Conservation (phyloP, 1,284 basidiomycete species). For the Cerioporus squamosus region DNA sequence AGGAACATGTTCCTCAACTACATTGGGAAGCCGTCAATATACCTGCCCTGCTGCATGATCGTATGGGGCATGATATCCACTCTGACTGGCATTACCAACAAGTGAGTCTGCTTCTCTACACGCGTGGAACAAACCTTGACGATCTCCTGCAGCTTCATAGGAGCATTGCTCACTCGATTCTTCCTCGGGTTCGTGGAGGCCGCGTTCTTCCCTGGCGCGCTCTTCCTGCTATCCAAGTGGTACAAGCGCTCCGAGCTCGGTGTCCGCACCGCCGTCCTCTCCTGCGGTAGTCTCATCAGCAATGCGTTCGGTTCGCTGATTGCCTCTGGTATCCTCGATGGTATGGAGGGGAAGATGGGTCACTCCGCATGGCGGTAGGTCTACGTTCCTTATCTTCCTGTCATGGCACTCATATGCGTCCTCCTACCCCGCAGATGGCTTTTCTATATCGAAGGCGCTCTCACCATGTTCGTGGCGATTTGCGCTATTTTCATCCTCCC, state of each 20-base stretch:
- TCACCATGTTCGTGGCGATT: constrained; percentile 68
- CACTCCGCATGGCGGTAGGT: constrained; percentile 74
- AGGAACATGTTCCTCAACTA: constrained; percentile 79
- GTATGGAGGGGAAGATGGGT: constrained; percentile 74
- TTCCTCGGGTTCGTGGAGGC: constrained; percentile 75
- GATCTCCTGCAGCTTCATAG: constrained; percentile 53
- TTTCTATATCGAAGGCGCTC: constrained; percentile 75
- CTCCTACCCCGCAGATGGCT: constrained; percentile 58
- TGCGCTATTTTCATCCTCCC: constrained; percentile 72
- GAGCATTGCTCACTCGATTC: constrained; percentile 76
- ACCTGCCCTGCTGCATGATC: constrained; percentile 73
- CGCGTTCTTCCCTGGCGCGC: constrained; percentile 73
- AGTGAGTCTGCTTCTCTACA: constrained; percentile 39
- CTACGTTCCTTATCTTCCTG: background rate
- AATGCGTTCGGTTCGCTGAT: constrained; percentile 88
- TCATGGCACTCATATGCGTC: background rate
- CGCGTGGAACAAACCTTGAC: background rate
- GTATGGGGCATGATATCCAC: constrained; percentile 73
- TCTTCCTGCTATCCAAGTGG: constrained; percentile 76
- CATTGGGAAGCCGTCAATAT: constrained; percentile 74
- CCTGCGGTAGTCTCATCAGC: constrained; percentile 74
- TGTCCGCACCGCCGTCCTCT: constrained; percentile 73
- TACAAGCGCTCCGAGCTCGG: constrained; percentile 72
- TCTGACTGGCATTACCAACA: constrained; percentile 65
- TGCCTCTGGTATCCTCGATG: constrained; percentile 70